phyloP scores from a whole-genome alignment of 495 filamentous ascomycete genomes.

The Neurospora sp. region DNA sequence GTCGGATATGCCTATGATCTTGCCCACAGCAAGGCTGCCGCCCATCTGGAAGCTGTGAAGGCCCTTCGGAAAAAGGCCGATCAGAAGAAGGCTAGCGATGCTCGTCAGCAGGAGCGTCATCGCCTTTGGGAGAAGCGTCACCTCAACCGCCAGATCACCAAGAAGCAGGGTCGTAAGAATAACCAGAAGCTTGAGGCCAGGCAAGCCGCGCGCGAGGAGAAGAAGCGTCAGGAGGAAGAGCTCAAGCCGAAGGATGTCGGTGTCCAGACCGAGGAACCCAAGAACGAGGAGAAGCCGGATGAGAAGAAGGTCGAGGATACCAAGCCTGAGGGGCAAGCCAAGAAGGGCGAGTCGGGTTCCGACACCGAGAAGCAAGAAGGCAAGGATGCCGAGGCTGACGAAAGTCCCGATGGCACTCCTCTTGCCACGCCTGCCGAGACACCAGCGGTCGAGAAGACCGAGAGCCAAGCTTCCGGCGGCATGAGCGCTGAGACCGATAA shows the following conservation, averaged over 20 bases:
- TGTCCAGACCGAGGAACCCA: conserved; percentile 27
- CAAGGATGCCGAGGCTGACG: conserved; percentile 9
- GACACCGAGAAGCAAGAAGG: neutral
- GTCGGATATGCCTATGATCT: conserved; percentile 80
- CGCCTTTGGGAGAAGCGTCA: conserved; percentile 39
- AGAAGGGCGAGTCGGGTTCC: conserved; percentile 3
- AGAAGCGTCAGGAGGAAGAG: conserved; percentile 30
- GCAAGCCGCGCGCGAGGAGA: conserved; percentile 24
- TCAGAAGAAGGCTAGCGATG: conserved; percentile 38
- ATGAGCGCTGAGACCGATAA: neutral
- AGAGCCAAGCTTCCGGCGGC: conserved; percentile 8
- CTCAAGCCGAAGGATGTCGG: conserved; percentile 28
- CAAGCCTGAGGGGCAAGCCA: conserved; percentile 12
- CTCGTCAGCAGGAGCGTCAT: conserved; percentile 33
- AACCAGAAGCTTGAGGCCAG: conserved; percentile 27
- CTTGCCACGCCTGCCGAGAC: conserved; percentile 15
- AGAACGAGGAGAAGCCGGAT: conserved; percentile 20
- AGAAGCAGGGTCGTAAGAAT: conserved; percentile 38
- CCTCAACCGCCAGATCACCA: conserved; percentile 32
- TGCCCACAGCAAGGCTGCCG: conserved; percentile 70
- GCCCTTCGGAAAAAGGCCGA: conserved; percentile 38
- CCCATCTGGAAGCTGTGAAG: conserved; percentile 51
- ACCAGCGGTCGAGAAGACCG: conserved; percentile 17
- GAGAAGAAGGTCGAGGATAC: conserved; percentile 18
- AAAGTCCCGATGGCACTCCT: conserved; percentile 14